Conservation (phyloP, 1,284 basidiomycete genomes). For the Sporisorium reilianum region DNA sequence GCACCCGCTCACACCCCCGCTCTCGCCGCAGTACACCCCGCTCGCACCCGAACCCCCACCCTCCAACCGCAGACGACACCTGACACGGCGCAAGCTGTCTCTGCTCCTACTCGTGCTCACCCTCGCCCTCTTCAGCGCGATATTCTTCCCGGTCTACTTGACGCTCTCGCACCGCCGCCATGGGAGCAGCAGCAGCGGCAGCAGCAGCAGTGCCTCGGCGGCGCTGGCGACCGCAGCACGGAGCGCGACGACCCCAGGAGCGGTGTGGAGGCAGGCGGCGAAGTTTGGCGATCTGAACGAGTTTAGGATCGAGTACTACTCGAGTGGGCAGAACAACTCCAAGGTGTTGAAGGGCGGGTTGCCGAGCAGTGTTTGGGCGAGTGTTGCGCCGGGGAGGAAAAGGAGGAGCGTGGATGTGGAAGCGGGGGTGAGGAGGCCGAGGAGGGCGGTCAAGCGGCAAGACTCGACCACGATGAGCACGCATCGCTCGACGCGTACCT, state of each 20-base stretch:
- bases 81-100: not conserved
- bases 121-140: constrained; percentile 2
- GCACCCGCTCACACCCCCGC: too few species aligned
- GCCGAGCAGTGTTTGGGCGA: not conserved
- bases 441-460: constrained; percentile 3
- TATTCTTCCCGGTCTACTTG: constrained; percentile 25
- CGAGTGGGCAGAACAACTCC: constrained; percentile 12
- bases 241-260: constrained; percentile 69
- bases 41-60: too few species aligned
- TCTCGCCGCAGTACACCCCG: too few species aligned
- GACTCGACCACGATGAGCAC: not conserved
- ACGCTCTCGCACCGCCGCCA: not conserved
- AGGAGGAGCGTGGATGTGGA: not conserved
- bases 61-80: too few species aligned
- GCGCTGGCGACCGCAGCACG: too few species aligned
- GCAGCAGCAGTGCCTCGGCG: too few species aligned
- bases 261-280: constrained; percentile 61
- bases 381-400: not conserved
- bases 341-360: constrained; percentile 5
- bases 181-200: too few species aligned
- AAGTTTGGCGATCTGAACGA: constrained; percentile 16
- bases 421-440: not conserved
- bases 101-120: not conserved
- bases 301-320: constrained; percentile 24
- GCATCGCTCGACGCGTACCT: not conserved